Conservation (phyloP, 352 stramenopile species). For the Blastocystis sp. region DNA sequence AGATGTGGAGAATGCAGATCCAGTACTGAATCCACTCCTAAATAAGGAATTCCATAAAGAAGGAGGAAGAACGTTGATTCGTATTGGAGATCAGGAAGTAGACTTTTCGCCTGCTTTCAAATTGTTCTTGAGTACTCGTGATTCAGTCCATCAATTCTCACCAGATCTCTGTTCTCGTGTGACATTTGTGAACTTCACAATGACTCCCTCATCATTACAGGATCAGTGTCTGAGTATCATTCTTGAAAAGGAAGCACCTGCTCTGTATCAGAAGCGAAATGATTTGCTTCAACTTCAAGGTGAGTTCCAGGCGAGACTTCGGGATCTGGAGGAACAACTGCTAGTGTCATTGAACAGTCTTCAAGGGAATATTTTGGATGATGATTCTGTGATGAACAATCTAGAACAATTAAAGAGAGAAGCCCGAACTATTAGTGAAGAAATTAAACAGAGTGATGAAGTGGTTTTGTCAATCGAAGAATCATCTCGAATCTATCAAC, state of each 20-base stretch:
- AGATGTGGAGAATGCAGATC: slow-evolving; percentile 95
- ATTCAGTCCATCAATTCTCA: slow-evolving; percentile 88
- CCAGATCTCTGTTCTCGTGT: slow-evolving; percentile 97
- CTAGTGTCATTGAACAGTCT: slow-evolving; percentile 94
- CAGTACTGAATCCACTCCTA: slow-evolving; percentile 96
- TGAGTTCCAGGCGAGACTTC: slow-evolving; percentile 89
- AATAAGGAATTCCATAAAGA: slow-evolving; percentile 97
- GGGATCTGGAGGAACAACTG: slow-evolving; percentile 93
- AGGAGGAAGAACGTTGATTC: slow-evolving; percentile 89
- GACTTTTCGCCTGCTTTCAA: slow-evolving; percentile 97
- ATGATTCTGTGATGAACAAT: slow-evolving; percentile 94
- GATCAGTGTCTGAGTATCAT: slow-evolving; percentile 88
- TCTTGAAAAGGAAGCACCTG: slow-evolving; percentile 89
- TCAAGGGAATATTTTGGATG: slow-evolving; percentile 95
- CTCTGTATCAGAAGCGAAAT: slow-evolving; percentile 88
- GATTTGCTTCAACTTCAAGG: slow-evolving; percentile 92
- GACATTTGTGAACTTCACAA: slow-evolving; percentile 98
- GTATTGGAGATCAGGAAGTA: slow-evolving; percentile 94
- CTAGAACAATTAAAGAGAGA: slow-evolving; percentile 95
- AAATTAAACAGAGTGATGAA: slow-evolving; percentile 75
- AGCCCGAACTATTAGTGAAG: slow-evolving; percentile 84
- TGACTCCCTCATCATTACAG: slow-evolving; percentile 93
- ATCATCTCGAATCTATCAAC: slow-evolving; percentile 86
- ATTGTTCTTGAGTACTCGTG: slow-evolving; percentile 94
- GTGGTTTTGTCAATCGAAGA: slow-evolving; percentile 79